Evolutionary conservation across 2,329 filamentous ascomycete genomes (phyloP), one percentile per base, ranked within the genome.

Genomic region (Ascochyta fabae): DNA sequence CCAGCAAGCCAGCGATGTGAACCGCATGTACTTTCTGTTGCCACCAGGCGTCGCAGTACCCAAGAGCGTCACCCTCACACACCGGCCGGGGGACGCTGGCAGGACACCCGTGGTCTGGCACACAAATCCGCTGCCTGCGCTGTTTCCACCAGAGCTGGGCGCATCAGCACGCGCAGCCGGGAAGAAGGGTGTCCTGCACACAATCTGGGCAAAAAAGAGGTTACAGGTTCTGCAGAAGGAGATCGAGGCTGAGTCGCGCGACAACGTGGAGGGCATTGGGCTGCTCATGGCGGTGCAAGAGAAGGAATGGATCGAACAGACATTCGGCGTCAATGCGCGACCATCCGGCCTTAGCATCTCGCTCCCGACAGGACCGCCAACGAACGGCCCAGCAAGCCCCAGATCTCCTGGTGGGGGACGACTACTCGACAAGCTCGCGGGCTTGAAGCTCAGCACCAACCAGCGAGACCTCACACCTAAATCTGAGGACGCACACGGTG

Each of bases 171-270:
- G 85, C 23, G 80, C 86, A 16, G 84, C 87, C 0, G 90, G 91
- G 6, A 87, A 88, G 66, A 89, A 91, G 60, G 92, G 92, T 1
- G 91, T 96, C 2, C 77, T 96, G 56, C 93, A 96, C 71, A 96
- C 91, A 2, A 86, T 94, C 54, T 97, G 93, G 92, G 93, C 91
- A 16, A 92, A 92, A 80, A 88, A 90, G 74, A 83, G 92, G 38
- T 78, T 96, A 22, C 85, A 86, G 29, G 87, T 90, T 59, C 79
- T 96, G 43, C 86, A 92, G 47, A 82, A 82, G 54, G 92, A 96
- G 79, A 94, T 96, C 64, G 85, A 84, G 9, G 79, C 80, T 7
- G 92, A 96, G 78, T 84, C 88, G 70, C 83, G 83, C 64, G 80
- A 82, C 60, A 96, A 96, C 70, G 83, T 84, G 12, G 92, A 96